These are phyloP conservation scores for Kwoniella dejecticola DNA, from an alignment of 768 basidiomycete species.

Conservation along the genomic window DNA sequence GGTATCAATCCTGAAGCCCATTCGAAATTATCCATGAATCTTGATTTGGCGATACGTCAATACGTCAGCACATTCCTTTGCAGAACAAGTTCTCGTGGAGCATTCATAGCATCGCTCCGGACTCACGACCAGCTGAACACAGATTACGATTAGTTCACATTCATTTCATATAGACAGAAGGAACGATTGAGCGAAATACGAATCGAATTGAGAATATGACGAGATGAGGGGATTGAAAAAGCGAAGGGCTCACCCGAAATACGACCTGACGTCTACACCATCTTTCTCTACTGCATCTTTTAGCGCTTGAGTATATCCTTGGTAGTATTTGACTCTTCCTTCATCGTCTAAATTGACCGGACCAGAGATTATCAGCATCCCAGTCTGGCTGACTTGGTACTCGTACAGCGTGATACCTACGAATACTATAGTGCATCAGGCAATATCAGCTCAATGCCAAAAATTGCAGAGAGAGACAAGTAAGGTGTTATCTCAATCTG, in stretches of 20 bases:
- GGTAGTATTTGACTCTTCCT: constrained; percentile 41
- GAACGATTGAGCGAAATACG: too few species aligned
- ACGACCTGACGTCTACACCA: constrained; percentile 43
- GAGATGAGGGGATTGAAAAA: too few species aligned
- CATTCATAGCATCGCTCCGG: background rate
- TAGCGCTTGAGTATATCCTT: constrained; percentile 38
- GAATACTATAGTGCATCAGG: constrained; percentile 3
- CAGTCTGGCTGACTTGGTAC: too few species aligned
- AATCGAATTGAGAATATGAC: too few species aligned
- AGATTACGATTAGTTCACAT: constrained; percentile 1
- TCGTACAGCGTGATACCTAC: constrained; percentile 11
- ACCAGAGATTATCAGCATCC: constrained; percentile 16
- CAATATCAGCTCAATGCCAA: background rate
- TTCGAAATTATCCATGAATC: constrained; percentile 45
- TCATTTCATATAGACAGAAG: too few species aligned
- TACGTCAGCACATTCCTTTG: too few species aligned
- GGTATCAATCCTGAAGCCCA: constrained; percentile 42
- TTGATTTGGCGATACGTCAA: constrained; percentile 1
- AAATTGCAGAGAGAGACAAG: too few species aligned
- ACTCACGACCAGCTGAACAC: constrained; percentile 24
- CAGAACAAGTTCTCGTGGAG: background rate
- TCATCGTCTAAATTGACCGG: constrained; percentile 43
- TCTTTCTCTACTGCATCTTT: constrained; percentile 41
- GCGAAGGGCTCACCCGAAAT: constrained; percentile 27
- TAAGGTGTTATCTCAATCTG: too few species aligned